phyloP scores from a whole-genome alignment of 148 eudicot genomes.

The Beta vulgaris region DNA sequence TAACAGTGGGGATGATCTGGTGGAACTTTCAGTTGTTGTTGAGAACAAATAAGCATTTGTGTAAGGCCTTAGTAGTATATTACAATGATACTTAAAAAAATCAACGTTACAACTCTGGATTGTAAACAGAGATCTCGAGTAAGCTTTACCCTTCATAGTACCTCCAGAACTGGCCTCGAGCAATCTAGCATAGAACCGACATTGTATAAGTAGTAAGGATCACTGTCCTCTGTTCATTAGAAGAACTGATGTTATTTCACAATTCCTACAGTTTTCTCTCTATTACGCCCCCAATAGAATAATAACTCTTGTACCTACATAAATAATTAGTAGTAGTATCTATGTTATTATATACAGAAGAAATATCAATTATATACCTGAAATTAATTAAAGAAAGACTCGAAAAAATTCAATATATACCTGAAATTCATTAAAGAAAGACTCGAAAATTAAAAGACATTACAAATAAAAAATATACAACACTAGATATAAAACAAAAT shows the following conservation, averaged over 20 bases:
- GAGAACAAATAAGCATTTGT: not conserved
- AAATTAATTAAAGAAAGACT: too few species aligned
- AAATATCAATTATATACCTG: not conserved
- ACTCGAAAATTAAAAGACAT: too few species aligned
- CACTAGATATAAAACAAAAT: too few species aligned
- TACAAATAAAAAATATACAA: too few species aligned
- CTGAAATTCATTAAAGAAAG: too few species aligned
- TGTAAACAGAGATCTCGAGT: conserved; percentile 10
- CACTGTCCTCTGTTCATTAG: not conserved
- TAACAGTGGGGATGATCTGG: not conserved
- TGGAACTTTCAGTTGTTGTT: not conserved
- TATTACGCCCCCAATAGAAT: not conserved
- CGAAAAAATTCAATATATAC: too few species aligned
- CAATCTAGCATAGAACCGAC: not conserved
- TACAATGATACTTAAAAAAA: not conserved
- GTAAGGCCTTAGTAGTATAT: not conserved
- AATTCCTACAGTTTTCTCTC: not conserved
- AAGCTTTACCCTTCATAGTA: conserved; percentile 11
- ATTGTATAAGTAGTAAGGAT: not conserved
- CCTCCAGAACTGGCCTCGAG: not conserved
- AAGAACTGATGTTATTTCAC: not conserved
- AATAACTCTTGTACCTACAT: not conserved
- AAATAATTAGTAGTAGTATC: not conserved
- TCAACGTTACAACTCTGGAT: not conserved
- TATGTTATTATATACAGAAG: not conserved